phyloP scores from a whole-genome alignment of 495 filamentous ascomycete species.

The Hyaloscypha finlandica region DNA sequence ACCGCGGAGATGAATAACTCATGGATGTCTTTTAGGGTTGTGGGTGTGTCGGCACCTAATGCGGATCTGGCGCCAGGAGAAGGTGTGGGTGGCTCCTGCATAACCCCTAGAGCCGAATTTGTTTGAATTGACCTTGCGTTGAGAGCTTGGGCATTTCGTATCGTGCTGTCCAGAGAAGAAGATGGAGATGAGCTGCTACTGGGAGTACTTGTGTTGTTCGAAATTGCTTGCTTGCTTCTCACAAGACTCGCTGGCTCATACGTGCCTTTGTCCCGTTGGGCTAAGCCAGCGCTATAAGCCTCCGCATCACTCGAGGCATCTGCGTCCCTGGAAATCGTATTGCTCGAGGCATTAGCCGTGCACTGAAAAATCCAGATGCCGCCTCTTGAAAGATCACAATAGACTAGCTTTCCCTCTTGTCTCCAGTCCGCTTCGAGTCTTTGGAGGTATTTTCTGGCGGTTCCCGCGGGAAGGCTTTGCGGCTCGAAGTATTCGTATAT shows the following conservation, averaged over 20 bases:
- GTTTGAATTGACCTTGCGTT: constrained; percentile 25
- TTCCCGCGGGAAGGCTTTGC: constrained; percentile 7
- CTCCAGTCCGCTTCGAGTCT: constrained; percentile 48
- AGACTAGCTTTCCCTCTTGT: constrained; percentile 51
- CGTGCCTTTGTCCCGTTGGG: constrained; percentile 43
- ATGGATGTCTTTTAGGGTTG: constrained; percentile 27
- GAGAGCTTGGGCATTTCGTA: constrained; percentile 39
- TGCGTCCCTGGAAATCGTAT: constrained; percentile 21
- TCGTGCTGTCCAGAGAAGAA: constrained; percentile 43
- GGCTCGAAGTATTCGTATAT: constrained; percentile 33
- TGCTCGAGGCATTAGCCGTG: constrained; percentile 35
- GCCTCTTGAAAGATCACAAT: constrained; percentile 46
- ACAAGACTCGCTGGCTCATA: constrained; percentile 48
- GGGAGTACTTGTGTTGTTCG: constrained; percentile 41
- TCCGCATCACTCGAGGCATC: constrained; percentile 5
- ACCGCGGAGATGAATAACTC: constrained; percentile 35
- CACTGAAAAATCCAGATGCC: constrained; percentile 55
- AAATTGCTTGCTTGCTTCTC: constrained; percentile 38
- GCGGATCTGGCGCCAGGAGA: constrained; percentile 24
- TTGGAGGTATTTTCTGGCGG: constrained; percentile 23
- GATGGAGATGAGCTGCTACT: constrained; percentile 50
- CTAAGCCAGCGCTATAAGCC: constrained; percentile 40
- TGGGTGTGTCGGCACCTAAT: background rate
- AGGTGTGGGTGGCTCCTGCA: constrained; percentile 20
- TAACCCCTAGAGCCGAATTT: constrained; percentile 12